Base-by-base conservation (phyloP, 345 rosid genomes). In the Citrus maxima region DNA sequence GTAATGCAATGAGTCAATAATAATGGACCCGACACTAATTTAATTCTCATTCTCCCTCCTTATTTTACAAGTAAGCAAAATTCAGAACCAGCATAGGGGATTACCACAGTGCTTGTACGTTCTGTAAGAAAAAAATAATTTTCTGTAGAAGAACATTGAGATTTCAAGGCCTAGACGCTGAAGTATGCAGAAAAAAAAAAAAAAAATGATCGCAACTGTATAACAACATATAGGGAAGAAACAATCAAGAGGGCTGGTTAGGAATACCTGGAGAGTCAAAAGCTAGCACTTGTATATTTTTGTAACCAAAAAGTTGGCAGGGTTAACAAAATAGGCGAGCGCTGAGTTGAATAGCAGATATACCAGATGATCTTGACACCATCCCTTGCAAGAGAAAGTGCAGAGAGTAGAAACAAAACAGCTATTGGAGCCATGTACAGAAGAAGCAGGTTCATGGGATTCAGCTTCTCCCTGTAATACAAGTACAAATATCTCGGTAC, bases 401-500 rank as follows among this genome's bases (percentile, higher is more conserved):
- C 96, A 7, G 99, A 98, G 8, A 97, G 93, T 65, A 94, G 91
- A 74, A 93, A 88, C 34, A 92, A 92, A 13, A 97, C 99, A 25
- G 99, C 99, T 77, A 97, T 85, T 0, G 99, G 99, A 80, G 98
- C 98, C 99, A 97, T 97, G 88, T 97, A 97, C 5, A 97, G 89
- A 59, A 97, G 96, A 19, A 97, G 94, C 37, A 34, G 38, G 81
- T 97, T 94, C 98, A 94, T 94, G 34, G 99, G 93, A 88, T 94
- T 93, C 75, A 97, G 91, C 91, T 94, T 94, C 89, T 97, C 99
- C 92, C 99, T 94, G 77, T 13, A 87, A 82, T 58, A 76, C 32
- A 73, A 78, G 46, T 32, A 35, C 32, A 30, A 67, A 60, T 10
- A 25, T 74, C 81, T 87, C 74, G 85, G 74, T 71, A 75, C 42